Evolutionary conservation across 2,329 filamentous ascomycete genomes (phyloP), one percentile per base, ranked within the genome.

Genomic region (Immersiporthe knoxdaviesiana): DNA sequence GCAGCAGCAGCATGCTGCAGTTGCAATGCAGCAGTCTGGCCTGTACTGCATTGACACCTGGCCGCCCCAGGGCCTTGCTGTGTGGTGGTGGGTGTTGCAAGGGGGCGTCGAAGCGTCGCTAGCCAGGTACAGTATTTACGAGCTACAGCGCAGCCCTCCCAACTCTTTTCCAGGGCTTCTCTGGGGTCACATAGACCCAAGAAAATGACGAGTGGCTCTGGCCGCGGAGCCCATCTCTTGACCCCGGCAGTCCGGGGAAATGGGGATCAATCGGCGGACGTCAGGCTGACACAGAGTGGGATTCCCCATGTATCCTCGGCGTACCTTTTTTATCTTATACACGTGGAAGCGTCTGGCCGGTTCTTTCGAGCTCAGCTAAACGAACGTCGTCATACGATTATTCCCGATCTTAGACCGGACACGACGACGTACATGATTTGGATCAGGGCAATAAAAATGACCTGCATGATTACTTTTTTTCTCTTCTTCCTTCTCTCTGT

Each of bases 391-490:
- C 56, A 52, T 35, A 54, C 41, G 44, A 50, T n/a, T 30, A 52
- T 63, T 16, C 30, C 41, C 62, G 41, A 50, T 32, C 41, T 27
- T 24, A 32, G 44, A n/a, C 30, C 37, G 39, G 18, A 35, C 18
- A 21, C 44, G 10, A 21, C 44, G 10, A 37, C 21, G 39, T 32
- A 50, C 30, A 44, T n/a, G 44, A 52, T 35, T 21, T 3, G 24
- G 18, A n/a, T 4, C 44, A 44, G 44, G 60, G 60, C 60, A 41
- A n/a, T n/a, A 35, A 7, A 21, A 18, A 27, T 30, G 32, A 16
- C 62, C 32, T 62, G 32, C 24, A 30, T 27, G 21, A 8, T 59
- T 70, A n/a, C 65, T 70, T 70, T 65, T 65, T 30, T 18, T n/a
- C n/a, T n/a, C n/a, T n/a, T n/a, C n/a, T n/a, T n/a, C n/a, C n/a